A percentile compares a stretch with the other conserved stretches of the same genome.
phyloP scores from a whole-genome alignment of 2,329 filamentous ascomycete genomes.

The Orbilia blumenaviensis region DNA sequence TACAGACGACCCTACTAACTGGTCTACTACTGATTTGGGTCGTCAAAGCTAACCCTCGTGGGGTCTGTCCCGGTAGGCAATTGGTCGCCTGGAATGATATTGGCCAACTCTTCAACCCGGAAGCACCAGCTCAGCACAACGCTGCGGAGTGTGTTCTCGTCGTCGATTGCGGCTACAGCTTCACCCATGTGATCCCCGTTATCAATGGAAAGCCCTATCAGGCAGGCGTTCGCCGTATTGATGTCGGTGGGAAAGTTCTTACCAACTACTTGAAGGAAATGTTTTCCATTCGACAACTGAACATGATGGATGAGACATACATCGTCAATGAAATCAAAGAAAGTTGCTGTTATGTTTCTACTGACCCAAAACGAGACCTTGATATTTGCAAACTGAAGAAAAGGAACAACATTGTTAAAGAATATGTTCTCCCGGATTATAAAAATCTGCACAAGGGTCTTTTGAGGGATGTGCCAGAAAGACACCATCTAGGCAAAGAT shows the following conservation, averaged over 20 bases:
- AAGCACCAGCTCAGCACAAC: constrained; percentile 61
- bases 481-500: constrained; percentile 64
- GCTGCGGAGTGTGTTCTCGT: constrained; percentile 85
- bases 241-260: constrained; percentile 89
- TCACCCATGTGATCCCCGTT: constrained; percentile 88
- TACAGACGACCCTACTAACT: not conserved
- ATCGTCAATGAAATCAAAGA: constrained; percentile 98
- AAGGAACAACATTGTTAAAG: constrained; percentile 66
- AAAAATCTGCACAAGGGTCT: constrained; percentile 71
- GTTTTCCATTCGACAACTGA: constrained; percentile 89
- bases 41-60: not conserved
- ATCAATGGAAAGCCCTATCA: constrained; percentile 83
- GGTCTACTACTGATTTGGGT: not conserved
- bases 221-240: constrained; percentile 80
- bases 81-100: constrained; percentile 80
- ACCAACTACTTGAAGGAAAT: constrained; percentile 92
- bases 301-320: constrained; percentile 92
- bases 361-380: constrained; percentile 79
- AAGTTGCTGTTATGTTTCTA: constrained; percentile 80
- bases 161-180: constrained; percentile 90
- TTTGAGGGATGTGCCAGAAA: constrained; percentile 68
- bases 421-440: constrained; percentile 87
- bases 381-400: constrained; percentile 73
- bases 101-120: constrained; percentile 70
- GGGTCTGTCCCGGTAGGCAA: constrained; percentile 62